Evolutionary conservation across 176 grass and related monocot species (phyloP).

Genomic region (Bonia amplexicaulis): DNA sequence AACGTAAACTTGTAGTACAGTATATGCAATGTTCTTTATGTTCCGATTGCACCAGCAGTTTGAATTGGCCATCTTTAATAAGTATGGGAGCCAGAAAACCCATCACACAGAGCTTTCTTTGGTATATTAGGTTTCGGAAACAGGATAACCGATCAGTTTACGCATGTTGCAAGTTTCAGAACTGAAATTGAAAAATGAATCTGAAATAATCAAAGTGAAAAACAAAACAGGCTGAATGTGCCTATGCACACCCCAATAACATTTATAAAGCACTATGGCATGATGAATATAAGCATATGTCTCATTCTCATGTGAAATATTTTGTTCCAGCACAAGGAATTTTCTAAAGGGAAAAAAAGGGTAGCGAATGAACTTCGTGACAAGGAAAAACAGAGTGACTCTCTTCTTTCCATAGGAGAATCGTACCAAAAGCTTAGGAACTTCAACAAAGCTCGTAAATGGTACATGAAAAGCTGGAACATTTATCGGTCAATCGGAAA

Average conservation of each 20-base stretch:
- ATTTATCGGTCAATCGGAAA: conserved; percentile 65
- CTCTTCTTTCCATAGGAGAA: conserved; percentile 66
- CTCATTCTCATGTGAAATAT: conserved; percentile 26
- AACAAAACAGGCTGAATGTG: background rate
- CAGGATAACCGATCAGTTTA: no score
- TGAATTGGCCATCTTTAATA: no score
- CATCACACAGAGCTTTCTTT: no score
- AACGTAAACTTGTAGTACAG: no score
- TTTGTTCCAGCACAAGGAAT: conserved; percentile 72
- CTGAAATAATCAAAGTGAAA: background rate
- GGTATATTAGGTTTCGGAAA: no score
- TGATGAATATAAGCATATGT: conserved; percentile 3
- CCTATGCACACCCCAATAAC: background rate
- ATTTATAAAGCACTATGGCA: background rate
- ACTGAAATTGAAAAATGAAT: background rate
- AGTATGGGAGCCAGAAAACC: no score
- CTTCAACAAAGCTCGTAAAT: conserved; percentile 82
- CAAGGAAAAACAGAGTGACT: conserved; percentile 79
- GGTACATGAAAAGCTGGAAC: conserved; percentile 86
- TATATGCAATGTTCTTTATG: no score
- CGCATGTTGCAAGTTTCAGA: background rate
- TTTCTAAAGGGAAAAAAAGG: conserved; percentile 81
- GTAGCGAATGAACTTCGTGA: conserved; percentile 59
- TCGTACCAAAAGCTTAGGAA: conserved; percentile 88
- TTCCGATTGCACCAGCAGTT: no score